Conservation (phyloP, 768 basidiomycete species). For the Coprinellus aureogranulatus region DNA sequence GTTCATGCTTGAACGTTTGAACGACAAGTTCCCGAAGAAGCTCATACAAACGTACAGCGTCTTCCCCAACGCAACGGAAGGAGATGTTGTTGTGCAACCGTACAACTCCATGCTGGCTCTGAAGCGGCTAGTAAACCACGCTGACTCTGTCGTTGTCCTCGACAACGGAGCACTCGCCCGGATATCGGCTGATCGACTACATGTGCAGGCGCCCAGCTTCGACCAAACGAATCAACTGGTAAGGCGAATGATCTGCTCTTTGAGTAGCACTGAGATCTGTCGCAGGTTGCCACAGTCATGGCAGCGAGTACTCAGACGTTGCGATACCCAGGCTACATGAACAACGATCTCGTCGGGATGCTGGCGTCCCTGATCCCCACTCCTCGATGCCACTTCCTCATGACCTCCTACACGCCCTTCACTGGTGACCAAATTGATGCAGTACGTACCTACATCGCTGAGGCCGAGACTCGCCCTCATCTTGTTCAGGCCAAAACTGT, state of each 20-base stretch:
- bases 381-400: constrained; percentile 95
- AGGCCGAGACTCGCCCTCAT: background rate
- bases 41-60: constrained; percentile 99
- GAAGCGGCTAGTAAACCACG: constrained; percentile 92
- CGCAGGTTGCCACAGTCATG: constrained; percentile 93
- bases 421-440: constrained; percentile 96
- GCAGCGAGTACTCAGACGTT: constrained; percentile 96
- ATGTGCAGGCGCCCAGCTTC: constrained; percentile 82
- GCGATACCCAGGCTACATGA: constrained; percentile 98
- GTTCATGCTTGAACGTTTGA: constrained; percentile 93
- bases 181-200: constrained; percentile 89
- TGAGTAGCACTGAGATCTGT: background rate
- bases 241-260: constrained; percentile 18
- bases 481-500: constrained; percentile 81
- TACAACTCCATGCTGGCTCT: constrained; percentile 94
- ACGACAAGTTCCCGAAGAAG: constrained; percentile 98
- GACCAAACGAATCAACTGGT: constrained; percentile 93
- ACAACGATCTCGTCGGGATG: constrained; percentile 97
- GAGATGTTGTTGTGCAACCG: constrained; percentile 97
- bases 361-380: constrained; percentile 96
- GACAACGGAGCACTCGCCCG: constrained; percentile 93
- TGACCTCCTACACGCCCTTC: constrained; percentile 99
- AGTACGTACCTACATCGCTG: constrained; percentile 41
- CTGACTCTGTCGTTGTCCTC: constrained; percentile 94
- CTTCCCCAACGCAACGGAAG: constrained; percentile 90